These are phyloP conservation scores for Dendrocalamus latiflorus DNA, from an alignment of 202 grass and related monocot genomes.

Conservation along the genomic window DNA sequence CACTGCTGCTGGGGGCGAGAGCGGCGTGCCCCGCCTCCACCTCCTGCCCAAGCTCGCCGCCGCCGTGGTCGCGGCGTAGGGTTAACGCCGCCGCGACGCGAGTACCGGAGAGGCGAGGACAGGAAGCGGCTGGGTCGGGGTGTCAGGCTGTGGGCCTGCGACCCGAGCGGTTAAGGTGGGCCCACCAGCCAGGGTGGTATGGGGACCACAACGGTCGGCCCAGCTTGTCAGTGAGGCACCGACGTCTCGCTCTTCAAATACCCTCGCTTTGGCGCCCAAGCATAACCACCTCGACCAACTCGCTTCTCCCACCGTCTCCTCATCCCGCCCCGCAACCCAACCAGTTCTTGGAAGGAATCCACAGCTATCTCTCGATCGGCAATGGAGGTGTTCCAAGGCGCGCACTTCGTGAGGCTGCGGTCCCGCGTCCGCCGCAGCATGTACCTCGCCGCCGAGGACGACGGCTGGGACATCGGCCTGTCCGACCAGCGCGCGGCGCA, in stretches of 20 bases:
- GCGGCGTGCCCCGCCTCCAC: too few relatives aligned
- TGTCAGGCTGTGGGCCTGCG: background rate
- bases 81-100: too few relatives aligned
- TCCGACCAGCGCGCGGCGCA: conserved; percentile 19
- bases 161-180: too few relatives aligned
- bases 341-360: background rate
- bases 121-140: background rate
- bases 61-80: background rate
- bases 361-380: background rate
- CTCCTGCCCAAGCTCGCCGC: too few relatives aligned
- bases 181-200: background rate
- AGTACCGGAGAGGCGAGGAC: background rate
- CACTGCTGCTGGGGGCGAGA: too few relatives aligned
- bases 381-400: background rate
- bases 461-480: conserved; percentile 15
- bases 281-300: background rate
- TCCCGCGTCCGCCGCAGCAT: background rate
- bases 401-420: background rate
- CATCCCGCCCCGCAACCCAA: background rate
- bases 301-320: background rate
- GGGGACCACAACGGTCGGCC: background rate
- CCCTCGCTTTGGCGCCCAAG: too few relatives aligned
- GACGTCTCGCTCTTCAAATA: too few relatives aligned
- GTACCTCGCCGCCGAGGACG: conserved; percentile 28
- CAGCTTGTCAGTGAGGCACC: too few relatives aligned